phyloP scores from a whole-genome alignment of 345 rosid genomes.

The Tarenaya hassleriana region DNA sequence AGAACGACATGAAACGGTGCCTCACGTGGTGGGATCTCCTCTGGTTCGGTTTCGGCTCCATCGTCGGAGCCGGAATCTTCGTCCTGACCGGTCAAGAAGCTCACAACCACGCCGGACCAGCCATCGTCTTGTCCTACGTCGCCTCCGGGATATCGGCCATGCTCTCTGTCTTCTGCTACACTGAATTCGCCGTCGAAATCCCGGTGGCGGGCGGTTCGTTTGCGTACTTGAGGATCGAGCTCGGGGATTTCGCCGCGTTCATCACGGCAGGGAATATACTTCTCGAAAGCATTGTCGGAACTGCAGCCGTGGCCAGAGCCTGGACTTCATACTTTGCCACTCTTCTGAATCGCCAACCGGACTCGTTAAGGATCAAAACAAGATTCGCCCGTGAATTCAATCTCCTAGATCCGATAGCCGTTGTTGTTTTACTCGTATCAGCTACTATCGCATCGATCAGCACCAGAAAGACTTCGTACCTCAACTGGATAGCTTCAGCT shows the following conservation, averaged over 20 bases:
- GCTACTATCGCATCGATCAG: no score
- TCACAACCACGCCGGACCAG: conserved; percentile 59
- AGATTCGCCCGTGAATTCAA: no score
- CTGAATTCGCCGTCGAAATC: conserved; percentile 92
- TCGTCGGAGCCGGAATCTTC: conserved; percentile 60
- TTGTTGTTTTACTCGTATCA: background rate
- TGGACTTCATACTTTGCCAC: conserved; percentile 67
- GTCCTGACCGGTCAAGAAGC: conserved; percentile 64
- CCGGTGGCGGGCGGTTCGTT: conserved; percentile 99
- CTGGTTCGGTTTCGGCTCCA: conserved; percentile 60
- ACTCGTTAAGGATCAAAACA: no score
- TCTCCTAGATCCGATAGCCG: no score
- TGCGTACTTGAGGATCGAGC: conserved; percentile 84
- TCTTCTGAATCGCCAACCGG: conserved; percentile 49
- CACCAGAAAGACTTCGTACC: no score
- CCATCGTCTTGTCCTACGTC: conserved; percentile 75
- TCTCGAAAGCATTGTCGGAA: conserved; percentile 83
- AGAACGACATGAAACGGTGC: conserved; percentile 47
- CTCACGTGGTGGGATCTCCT: conserved; percentile 63
- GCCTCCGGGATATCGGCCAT: conserved; percentile 91
- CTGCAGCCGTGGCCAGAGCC: conserved; percentile 88
- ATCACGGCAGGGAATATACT: conserved; percentile 76
- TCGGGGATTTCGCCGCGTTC: conserved; percentile 87
- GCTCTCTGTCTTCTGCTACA: conserved; percentile 94
- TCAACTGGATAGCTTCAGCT: no score